Evolutionary conservation across 495 filamentous ascomycete species (phyloP).

Genomic region (Neurospora tetraspora): DNA sequence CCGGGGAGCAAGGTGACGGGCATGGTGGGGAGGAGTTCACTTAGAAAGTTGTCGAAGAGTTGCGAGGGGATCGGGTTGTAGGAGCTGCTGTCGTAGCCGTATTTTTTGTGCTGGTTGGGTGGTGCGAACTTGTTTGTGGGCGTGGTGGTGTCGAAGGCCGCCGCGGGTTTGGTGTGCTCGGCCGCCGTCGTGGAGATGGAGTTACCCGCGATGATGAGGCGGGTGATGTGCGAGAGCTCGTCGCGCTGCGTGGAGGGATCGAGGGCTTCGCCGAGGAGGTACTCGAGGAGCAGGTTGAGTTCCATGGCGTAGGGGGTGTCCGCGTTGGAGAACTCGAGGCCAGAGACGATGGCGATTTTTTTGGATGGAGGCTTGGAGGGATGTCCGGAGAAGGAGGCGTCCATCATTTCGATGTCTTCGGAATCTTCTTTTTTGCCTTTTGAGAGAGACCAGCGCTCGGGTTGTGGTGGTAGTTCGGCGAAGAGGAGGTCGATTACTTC

Average conservation of each 20-base stretch:
- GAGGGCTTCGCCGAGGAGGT: constrained; percentile 71
- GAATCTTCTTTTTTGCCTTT: constrained; percentile 21
- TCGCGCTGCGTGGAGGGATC: constrained; percentile 42
- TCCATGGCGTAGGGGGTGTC: constrained; percentile 57
- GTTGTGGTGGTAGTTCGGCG: constrained; percentile 75
- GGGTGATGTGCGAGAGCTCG: constrained; percentile 59
- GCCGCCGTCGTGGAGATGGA: constrained; percentile 49
- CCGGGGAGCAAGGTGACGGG: constrained; percentile 75
- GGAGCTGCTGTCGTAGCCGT: constrained; percentile 81
- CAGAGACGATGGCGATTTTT: constrained; percentile 84
- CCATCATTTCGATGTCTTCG: constrained; percentile 36
- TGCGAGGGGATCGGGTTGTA: constrained; percentile 81
- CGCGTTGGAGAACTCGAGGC: constrained; percentile 69
- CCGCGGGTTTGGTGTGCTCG: constrained; percentile 5
- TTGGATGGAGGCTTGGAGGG: constrained; percentile 25
- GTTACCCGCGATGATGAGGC: constrained; percentile 86
- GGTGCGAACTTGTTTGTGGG: constrained; percentile 25
- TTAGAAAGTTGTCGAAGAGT: constrained; percentile 74
- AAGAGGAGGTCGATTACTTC: constrained; percentile 84
- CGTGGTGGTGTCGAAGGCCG: constrained; percentile 21
- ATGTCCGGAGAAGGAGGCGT: constrained; percentile 12
- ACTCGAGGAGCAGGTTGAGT: constrained; percentile 74
- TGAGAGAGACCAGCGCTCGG: constrained; percentile 59
- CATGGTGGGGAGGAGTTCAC: constrained; percentile 68
- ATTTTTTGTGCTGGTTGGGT: constrained; percentile 51